These are phyloP conservation scores for Sequoia sempervirens DNA, from an alignment of 75 land plant genomes.

Conservation along the genomic window DNA sequence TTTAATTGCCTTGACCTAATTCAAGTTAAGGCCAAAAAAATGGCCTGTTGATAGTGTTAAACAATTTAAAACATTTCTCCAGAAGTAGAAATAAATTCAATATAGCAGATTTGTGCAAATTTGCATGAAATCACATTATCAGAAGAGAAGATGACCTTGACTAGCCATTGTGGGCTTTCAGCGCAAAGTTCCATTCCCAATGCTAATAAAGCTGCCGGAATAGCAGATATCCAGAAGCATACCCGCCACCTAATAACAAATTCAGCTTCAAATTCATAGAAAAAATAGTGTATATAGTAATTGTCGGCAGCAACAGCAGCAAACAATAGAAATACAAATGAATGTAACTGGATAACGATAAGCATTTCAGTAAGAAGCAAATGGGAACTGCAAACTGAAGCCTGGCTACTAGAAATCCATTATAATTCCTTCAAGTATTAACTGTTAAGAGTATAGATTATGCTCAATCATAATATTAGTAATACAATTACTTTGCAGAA, in stretches of 20 bases:
- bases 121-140: not conserved
- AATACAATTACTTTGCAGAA: slow-evolving; percentile 4
- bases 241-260: slow-evolving; percentile 71
- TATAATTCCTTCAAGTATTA: not conserved
- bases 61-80: not conserved
- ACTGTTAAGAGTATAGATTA: not conserved
- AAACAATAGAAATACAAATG: not conserved
- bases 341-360: not conserved
- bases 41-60: not conserved
- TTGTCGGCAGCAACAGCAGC: not conserved
- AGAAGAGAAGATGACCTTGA: slow-evolving; percentile 50
- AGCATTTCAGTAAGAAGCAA: not conserved
- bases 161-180: slow-evolving; percentile 95
- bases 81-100: not conserved
- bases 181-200: slow-evolving; percentile 85
- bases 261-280: not conserved
- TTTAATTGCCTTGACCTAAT: not conserved
- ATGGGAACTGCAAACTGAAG: not conserved
- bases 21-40: not conserved
- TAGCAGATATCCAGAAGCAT: slow-evolving; percentile 81
- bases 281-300: not conserved
- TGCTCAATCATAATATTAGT: not conserved
- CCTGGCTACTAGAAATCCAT: not conserved
- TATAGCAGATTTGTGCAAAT: not conserved
- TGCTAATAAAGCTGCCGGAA: slow-evolving; percentile 75